Percentiles rank a stretch among this genome's conserved stretches.
Evolutionary conservation across 306 rosid species (phyloP).

Genomic region (Glycyrrhiza uralensis): DNA sequence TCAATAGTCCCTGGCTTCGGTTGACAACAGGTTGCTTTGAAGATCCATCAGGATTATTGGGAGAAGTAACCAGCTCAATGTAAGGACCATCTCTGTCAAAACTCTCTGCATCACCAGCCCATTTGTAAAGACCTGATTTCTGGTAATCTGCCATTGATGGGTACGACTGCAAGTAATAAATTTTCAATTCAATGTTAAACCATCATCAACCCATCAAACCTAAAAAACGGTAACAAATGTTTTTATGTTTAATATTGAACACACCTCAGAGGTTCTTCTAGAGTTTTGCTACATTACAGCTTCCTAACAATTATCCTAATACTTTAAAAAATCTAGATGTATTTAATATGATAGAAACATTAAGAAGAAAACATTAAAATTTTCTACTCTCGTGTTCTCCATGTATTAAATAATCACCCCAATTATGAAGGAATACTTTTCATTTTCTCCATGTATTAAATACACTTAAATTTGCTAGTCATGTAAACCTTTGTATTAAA

Average conservation of each 20-base stretch:
- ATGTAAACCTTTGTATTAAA: background rate
- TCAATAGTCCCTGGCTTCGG: constrained; percentile 46
- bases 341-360: background rate
- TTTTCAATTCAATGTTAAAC: constrained; percentile 13
- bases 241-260: background rate
- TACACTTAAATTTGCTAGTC: background rate
- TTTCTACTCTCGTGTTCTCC: too few species aligned
- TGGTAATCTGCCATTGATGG: constrained; percentile 65
- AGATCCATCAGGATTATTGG: constrained; percentile 92
- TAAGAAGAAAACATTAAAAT: too few species aligned
- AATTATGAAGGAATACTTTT: too few species aligned
- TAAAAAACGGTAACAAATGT: background rate
- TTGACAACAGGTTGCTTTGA: constrained; percentile 55
- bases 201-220: background rate
- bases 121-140: constrained; percentile 81
- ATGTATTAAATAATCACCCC: too few species aligned
- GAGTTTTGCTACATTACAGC: background rate
- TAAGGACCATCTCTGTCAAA: constrained; percentile 55
- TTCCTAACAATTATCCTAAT: background rate
- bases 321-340: background rate
- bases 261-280: background rate
- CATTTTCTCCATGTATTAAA: background rate
- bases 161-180: constrained; percentile 67
- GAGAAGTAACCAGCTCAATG: constrained; percentile 85
- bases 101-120: constrained; percentile 75